These are phyloP conservation scores for Selaginella moellendorffii DNA, from an alignment of 75 land plant species.

Conservation along the genomic window DNA sequence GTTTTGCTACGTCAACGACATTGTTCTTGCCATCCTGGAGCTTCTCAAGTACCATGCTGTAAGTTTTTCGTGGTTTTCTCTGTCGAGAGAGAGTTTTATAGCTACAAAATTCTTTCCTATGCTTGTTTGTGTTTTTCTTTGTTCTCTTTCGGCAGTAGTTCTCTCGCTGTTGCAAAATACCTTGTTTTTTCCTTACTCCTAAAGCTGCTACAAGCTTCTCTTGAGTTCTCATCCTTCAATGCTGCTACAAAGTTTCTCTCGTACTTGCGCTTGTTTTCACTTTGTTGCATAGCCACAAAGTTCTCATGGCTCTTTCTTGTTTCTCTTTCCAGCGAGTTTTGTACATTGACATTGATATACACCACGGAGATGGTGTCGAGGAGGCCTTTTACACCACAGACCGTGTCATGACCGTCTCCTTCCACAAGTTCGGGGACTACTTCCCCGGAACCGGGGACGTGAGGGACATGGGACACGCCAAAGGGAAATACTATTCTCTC, in stretches of 20 bases:
- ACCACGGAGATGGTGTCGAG: conserved; percentile 61
- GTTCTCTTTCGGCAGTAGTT: too few species aligned
- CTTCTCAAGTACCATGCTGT: conserved; percentile 36
- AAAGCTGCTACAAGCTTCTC: too few species aligned
- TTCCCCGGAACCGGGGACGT: conserved; percentile 5
- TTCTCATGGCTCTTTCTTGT: too few species aligned
- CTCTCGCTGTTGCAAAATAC: too few species aligned
- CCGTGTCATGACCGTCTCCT: conserved; percentile 5
- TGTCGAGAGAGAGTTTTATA: too few species aligned
- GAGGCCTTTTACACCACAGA: conserved; percentile 48
- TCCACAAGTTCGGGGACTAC: conserved; percentile 10
- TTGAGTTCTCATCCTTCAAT: too few species aligned
- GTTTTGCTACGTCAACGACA: conserved; percentile 42
- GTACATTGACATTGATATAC: conserved; percentile 49
- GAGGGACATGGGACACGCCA: conserved; percentile 1
- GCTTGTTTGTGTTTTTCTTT: too few species aligned
- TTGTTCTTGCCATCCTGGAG: conserved; percentile 41
- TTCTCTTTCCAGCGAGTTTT: conserved; percentile 30
- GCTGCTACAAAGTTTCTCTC: too few species aligned
- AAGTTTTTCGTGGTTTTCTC: background rate
- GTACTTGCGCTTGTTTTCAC: too few species aligned
- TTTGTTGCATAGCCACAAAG: too few species aligned
- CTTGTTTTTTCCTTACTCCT: too few species aligned
- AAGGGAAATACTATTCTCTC: conserved; percentile 6
- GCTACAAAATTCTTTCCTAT: too few species aligned